Percentiles rank a stretch among this genome's conserved stretches.
Evolutionary conservation across 768 basidiomycete species (phyloP).

Genomic region (Imleria badia): DNA sequence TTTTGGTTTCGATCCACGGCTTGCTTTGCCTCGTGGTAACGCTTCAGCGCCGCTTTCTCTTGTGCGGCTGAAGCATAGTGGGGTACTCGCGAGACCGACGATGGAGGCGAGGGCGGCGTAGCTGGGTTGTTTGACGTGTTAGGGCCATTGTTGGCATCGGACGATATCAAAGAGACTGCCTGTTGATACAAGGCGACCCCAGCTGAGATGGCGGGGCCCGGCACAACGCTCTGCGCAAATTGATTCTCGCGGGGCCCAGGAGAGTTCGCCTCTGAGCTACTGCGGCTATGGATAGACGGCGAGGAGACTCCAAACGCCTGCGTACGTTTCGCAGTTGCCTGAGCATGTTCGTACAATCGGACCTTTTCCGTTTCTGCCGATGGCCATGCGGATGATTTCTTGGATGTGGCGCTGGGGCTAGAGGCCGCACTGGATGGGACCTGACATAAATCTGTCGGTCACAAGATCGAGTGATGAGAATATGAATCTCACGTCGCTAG

Average conservation of each 20-base stretch:
- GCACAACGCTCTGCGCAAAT: slow-evolving; percentile 7
- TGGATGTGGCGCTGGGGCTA: slow-evolving; percentile 6
- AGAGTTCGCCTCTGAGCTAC: slow-evolving; percentile 30
- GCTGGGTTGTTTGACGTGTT: slow-evolving; percentile 25
- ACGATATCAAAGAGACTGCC: slow-evolving; percentile 43
- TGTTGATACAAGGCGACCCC: slow-evolving; percentile 46
- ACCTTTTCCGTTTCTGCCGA: slow-evolving; percentile 78
- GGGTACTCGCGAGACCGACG: slow-evolving; percentile 34
- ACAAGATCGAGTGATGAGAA: background rate
- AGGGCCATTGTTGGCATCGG: slow-evolving; percentile 13
- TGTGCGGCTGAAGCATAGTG: slow-evolving; percentile 65
- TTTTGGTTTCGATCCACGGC: slow-evolving; percentile 66
- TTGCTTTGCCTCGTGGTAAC: slow-evolving; percentile 69
- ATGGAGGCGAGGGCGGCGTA: slow-evolving; percentile 29
- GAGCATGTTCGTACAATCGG: slow-evolving; percentile 66
- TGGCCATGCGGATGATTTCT: slow-evolving; percentile 43
- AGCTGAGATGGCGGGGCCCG: slow-evolving; percentile 34
- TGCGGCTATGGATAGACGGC: slow-evolving; percentile 25
- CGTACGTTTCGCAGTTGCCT: slow-evolving; percentile 59
- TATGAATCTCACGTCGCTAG: slow-evolving; percentile 24
- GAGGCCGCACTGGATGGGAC: background rate
- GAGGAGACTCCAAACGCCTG: slow-evolving; percentile 43
- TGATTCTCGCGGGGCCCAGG: slow-evolving; percentile 13
- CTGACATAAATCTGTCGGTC: slow-evolving; percentile 12
- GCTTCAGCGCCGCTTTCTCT: slow-evolving; percentile 68